Evolutionary conservation across 768 basidiomycete species (phyloP).

Genomic region (Hemileccinum impolitum): DNA sequence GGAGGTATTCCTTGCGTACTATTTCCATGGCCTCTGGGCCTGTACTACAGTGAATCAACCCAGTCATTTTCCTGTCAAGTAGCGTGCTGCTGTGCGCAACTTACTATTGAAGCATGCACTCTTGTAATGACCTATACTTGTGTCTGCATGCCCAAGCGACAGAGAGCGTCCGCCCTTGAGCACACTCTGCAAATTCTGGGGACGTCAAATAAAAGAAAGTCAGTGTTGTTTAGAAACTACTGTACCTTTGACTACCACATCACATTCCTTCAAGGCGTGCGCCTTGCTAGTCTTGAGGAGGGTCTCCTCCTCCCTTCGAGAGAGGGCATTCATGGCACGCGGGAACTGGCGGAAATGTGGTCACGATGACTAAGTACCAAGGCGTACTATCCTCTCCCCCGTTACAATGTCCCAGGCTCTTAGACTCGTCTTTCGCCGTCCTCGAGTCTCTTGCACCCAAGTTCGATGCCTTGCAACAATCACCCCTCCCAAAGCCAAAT

Average conservation of each 20-base stretch:
- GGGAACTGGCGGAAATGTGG: not conserved
- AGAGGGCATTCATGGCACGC: slow-evolving; percentile 71
- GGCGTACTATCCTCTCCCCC: not conserved
- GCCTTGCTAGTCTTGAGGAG: slow-evolving; percentile 80
- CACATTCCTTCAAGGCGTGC: slow-evolving; percentile 75
- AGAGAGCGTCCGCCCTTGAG: slow-evolving; percentile 74
- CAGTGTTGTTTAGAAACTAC: not conserved
- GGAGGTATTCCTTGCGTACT: slow-evolving; percentile 70
- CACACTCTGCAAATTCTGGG: slow-evolving; percentile 82
- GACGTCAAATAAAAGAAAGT: not conserved
- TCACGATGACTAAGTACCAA: not conserved
- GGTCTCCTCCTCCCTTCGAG: slow-evolving; percentile 84
- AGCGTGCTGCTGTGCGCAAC: slow-evolving; percentile 24
- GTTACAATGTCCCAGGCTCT: slow-evolving; percentile 13
- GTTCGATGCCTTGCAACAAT: slow-evolving; percentile 46
- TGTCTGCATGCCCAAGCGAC: slow-evolving; percentile 82
- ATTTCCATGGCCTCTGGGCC: slow-evolving; percentile 70
- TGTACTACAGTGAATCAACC: slow-evolving; percentile 44
- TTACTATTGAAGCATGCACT: slow-evolving; percentile 79
- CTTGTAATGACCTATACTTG: slow-evolving; percentile 65
- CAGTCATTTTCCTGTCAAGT: not conserved
- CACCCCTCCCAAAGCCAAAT: slow-evolving; percentile 29
- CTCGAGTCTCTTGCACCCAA: slow-evolving; percentile 14
- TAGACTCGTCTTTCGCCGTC: slow-evolving; percentile 12
- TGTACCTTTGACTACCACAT: slow-evolving; percentile 74